Percentiles rank a stretch among this genome's conserved stretches.
Conservation (phyloP, 306 rosid genomes). For the Boehmeria nivea region DNA sequence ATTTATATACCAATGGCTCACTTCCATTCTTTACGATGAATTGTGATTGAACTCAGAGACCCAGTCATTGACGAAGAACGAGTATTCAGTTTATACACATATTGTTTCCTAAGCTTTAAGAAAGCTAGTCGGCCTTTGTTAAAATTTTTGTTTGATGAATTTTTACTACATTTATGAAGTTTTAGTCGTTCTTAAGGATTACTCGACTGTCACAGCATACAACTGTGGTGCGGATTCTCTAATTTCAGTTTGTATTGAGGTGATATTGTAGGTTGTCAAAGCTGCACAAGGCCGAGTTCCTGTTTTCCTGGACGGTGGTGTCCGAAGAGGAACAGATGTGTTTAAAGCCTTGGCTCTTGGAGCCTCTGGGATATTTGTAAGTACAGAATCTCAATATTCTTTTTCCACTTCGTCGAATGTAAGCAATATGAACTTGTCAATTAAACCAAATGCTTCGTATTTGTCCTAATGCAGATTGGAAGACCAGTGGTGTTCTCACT, state of each 20-base stretch:
- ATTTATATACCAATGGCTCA: neutral
- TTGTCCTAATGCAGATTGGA: conserved; percentile 75
- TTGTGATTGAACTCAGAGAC: neutral
- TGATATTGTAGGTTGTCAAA: conserved; percentile 65
- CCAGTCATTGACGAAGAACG: too few relatives aligned
- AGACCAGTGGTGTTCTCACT: conserved; percentile 78
- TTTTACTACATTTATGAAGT: too few relatives aligned
- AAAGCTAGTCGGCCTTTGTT: too few relatives aligned
- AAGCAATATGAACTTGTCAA: too few relatives aligned
- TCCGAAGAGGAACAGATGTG: conserved; percentile 93
- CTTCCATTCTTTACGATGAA: neutral
- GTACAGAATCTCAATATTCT: conserved; percentile 15
- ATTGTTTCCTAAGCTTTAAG: too few relatives aligned
- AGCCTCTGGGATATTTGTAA: conserved; percentile 92
- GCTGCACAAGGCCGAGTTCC: conserved; percentile 93
- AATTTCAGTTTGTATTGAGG: neutral
- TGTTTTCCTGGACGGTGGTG: conserved; percentile 92
- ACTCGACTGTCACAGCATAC: too few relatives aligned
- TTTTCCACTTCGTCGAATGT: too few relatives aligned
- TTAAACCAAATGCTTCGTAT: too few relatives aligned
- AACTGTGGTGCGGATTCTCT: too few relatives aligned
- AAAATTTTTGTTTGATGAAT: too few relatives aligned
- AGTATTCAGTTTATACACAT: too few relatives aligned
- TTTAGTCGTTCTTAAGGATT: too few relatives aligned
- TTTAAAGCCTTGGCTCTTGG: conserved; percentile 98